Conservation (phyloP, 306 rosid genomes). For the Rosa persica region DNA sequence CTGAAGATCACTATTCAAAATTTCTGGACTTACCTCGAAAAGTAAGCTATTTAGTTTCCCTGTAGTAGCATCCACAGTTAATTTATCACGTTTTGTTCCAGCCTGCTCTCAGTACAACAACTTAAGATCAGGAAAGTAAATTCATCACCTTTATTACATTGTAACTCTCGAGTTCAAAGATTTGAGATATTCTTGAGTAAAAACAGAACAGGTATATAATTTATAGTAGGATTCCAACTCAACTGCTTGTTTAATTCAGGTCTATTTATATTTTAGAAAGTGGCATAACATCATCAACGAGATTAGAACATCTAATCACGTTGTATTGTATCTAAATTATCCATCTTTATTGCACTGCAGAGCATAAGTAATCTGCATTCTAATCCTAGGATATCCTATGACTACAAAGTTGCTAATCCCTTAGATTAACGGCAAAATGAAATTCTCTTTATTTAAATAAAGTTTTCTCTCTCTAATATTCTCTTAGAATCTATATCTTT, state of each 20-base stretch:
- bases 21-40: slow-evolving; percentile 59
- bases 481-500: not conserved
- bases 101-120: slow-evolving; percentile 54
- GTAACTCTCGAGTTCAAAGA: not conserved
- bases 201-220: not conserved
- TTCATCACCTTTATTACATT: not conserved
- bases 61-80: slow-evolving; percentile 64
- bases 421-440: not conserved
- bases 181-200: not conserved
- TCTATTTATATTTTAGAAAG: not conserved
- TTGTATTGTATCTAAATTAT: not conserved
- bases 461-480: not conserved
- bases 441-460: not conserved
- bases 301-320: not conserved
- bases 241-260: not conserved
- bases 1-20: slow-evolving; percentile 15
- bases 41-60: slow-evolving; percentile 74
- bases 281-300: slow-evolving; percentile 1
- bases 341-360: not conserved
- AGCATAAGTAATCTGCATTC: not conserved
- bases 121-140: slow-evolving; percentile 14
- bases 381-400: not conserved
- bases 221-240: not conserved
- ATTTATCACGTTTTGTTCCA: slow-evolving; percentile 78
- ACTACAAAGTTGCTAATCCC: not conserved